Percentiles rank a stretch among this genome's conserved stretches.
phyloP scores from a whole-genome alignment of 345 rosid genomes.

The Syzygium grande region DNA sequence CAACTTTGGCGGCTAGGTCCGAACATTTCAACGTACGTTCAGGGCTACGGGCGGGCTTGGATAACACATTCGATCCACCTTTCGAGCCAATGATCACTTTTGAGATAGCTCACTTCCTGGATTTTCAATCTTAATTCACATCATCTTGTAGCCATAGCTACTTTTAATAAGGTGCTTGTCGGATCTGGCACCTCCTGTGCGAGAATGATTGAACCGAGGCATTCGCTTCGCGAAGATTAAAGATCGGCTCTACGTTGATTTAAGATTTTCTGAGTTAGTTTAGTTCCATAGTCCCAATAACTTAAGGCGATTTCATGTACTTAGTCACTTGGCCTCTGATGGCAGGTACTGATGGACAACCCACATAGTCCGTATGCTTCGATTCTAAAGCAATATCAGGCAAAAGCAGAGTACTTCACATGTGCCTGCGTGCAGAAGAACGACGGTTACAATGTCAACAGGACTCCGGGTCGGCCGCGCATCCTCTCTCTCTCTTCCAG shows the following conservation, averaged over 20 bases:
- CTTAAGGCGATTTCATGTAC: neutral
- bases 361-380: slow-evolving; percentile 30
- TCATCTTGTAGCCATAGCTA: neutral
- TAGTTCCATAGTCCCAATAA: neutral
- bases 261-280: neutral
- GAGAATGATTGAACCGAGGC: neutral
- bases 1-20: neutral
- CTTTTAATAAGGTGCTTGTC: neutral
- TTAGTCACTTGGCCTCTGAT: neutral
- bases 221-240: neutral
- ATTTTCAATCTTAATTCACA: neutral
- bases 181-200: neutral
- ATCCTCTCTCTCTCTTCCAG: neutral
- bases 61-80: neutral
- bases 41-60: neutral
- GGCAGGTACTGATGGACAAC: slow-evolving; percentile 58
- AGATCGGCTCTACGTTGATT: neutral
- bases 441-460: slow-evolving; percentile 56
- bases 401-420: slow-evolving; percentile 72
- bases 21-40: neutral
- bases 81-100: neutral
- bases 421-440: slow-evolving; percentile 86
- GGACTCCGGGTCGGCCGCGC: slow-evolving; percentile 42
- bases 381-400: slow-evolving; percentile 45
- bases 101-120: neutral